Evolutionary conservation across 495 filamentous ascomycete genomes (phyloP), one percentile per base, ranked within the genome.

Genomic region (Xylaria telfairii): DNA sequence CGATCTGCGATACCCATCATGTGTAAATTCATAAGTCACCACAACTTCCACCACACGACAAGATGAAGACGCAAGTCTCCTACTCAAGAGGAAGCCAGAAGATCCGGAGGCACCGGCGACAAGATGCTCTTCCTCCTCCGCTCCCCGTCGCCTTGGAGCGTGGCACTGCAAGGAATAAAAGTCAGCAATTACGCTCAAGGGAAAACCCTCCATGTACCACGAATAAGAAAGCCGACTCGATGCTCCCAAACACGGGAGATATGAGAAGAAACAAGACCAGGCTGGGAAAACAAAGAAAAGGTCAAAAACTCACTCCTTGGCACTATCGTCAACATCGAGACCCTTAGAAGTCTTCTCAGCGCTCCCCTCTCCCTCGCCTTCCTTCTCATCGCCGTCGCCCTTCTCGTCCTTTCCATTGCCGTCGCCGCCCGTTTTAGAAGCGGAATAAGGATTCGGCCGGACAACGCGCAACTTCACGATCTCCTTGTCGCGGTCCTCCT

Each of bases 401-500:
- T 75, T 0, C 71, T n/a, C n/a, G n/a, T n/a, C n/a, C n/a, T n/a
- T n/a, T n/a, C n/a, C 68, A 76, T 71, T 5, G 69, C 68, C 65
- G 21, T 66, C 64, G 26, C 68, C 67, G 12, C 75, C 77, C 12
- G 73, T 66, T n/a, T 79, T 59, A 21, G n/a, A 9, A 49, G 17
- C 73, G 5, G 76, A 77, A 44, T 78, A 83, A 9, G 66, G 70
- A 65, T 77, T 79, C 24, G 82, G 81, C 46, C 81, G 70, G 24
- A 84, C 75, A 5, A 84, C 83, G 49, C 74, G 70, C 53, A 85
- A 28, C 72, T 75, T 80, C 0, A 83, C 80, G 24, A 81, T 73
- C 68, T 88, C 88, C 53, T 81, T 77, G 63, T 84, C 82, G 13
- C 85, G 83, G 32, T 84, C 84, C 53, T 84, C 83, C 32, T 88